Conservation (phyloP, 331 rosid genomes). For the Malus hybrid region DNA sequence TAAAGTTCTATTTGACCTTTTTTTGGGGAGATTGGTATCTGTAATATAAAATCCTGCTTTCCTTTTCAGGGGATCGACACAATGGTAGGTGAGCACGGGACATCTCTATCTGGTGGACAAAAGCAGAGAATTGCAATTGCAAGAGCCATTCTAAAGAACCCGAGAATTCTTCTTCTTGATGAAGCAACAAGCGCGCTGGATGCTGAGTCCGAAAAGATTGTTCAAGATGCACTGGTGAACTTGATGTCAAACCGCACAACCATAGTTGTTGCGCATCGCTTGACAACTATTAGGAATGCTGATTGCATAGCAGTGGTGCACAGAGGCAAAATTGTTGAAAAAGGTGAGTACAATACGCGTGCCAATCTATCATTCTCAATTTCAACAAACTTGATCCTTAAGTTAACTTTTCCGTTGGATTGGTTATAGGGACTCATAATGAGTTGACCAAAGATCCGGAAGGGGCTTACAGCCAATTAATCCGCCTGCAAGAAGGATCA, state of each 20-base stretch:
- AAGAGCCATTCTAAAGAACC: slow-evolving; percentile 71
- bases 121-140: slow-evolving; percentile 78
- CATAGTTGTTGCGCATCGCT: slow-evolving; percentile 64
- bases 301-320: slow-evolving; percentile 58
- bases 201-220: slow-evolving; percentile 61
- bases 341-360: slow-evolving; percentile 21
- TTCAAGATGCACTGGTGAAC: slow-evolving; percentile 55
- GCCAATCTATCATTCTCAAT: background rate
- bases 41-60: background rate
- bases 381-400: background rate
- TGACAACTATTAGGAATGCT: slow-evolving; percentile 59
- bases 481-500: slow-evolving; percentile 45
- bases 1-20: background rate
- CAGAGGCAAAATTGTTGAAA: slow-evolving; percentile 55
- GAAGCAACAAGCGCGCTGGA: slow-evolving; percentile 71
- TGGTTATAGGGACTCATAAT: slow-evolving; percentile 36
- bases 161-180: slow-evolving; percentile 62
- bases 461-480: slow-evolving; percentile 51
- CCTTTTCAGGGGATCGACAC: slow-evolving; percentile 47
- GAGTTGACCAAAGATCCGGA: slow-evolving; percentile 30
- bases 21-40: background rate
- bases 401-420: background rate
- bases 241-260: slow-evolving; percentile 56
- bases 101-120: slow-evolving; percentile 69
- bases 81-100: slow-evolving; percentile 63